phyloP scores from a whole-genome alignment of 1,284 basidiomycete species.

The Ganoderma multipileum region DNA sequence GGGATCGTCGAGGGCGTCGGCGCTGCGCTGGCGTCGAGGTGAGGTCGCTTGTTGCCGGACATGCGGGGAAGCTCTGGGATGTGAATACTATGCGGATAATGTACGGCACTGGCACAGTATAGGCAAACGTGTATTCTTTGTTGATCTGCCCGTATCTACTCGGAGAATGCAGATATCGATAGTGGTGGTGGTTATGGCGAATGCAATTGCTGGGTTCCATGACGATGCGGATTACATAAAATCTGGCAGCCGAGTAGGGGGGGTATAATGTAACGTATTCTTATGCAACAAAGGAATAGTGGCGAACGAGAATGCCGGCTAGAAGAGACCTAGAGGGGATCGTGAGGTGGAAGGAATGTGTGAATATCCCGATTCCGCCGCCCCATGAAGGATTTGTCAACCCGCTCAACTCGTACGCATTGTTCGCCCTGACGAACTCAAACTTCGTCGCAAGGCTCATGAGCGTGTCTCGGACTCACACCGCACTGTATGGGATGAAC shows the following conservation, averaged over 20 bases:
- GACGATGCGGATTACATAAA: too few relatives aligned
- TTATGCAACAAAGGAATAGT: too few relatives aligned
- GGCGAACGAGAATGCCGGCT: too few relatives aligned
- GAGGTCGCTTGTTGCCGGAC: conserved; percentile 18
- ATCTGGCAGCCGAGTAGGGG: too few relatives aligned
- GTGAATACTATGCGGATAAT: neutral
- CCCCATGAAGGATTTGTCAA: conserved; percentile 25
- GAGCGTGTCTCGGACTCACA: conserved; percentile 32
- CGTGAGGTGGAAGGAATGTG: too few relatives aligned
- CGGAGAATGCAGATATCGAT: too few relatives aligned
- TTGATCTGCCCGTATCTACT: too few relatives aligned
- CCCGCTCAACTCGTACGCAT: conserved; percentile 38
- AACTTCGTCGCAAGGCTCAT: conserved; percentile 33
- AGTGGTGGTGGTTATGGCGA: too few relatives aligned
- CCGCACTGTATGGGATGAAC: conserved; percentile 32
- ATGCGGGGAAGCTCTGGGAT: neutral
- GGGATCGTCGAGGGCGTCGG: conserved; percentile 66
- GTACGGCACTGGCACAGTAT: neutral
- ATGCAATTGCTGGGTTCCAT: too few relatives aligned
- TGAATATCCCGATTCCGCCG: too few relatives aligned
- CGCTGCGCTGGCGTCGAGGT: conserved; percentile 55
- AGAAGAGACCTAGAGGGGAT: too few relatives aligned
- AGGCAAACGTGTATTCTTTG: neutral
- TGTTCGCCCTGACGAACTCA: conserved; percentile 25
- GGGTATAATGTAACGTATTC: too few relatives aligned